Evolutionary conservation across 2,329 filamentous ascomycete genomes (phyloP), one percentile per base, ranked within the genome.

Genomic region (Purpureocillium takamizusanense): DNA sequence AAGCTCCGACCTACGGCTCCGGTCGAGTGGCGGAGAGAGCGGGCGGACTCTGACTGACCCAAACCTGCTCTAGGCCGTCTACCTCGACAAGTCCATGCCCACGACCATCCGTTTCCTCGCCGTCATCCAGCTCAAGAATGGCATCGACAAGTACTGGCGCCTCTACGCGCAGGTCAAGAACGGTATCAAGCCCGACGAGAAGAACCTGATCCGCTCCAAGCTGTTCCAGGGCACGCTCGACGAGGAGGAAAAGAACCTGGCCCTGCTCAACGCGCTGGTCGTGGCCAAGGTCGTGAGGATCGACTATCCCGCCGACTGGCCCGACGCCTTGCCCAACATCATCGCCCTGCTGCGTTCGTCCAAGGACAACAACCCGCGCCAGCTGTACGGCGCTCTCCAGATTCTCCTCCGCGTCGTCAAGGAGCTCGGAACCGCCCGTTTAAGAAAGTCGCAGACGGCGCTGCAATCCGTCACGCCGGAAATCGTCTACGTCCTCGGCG

Each of bases 81-180:
- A 89, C 57, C 73, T 95, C 46, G 85, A 95, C 63, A 79, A 78
- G 44, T 78, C 78, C 2, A 67, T 94, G 1, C 84, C 86, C 1
- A 63, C 77, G 41, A 81, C 94, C 52, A 76, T 90, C 38, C 84
- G 92, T 44, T 88, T 94, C 53, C 79, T 95, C 10, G 85, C 90
- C 39, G 78, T 97, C 41, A 95, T 97, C 49, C 86, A 95, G 56
- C 72, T 98, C 38, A 97, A 97, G 59, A 95, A 97, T 59, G 92
- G 89, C 39, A 89, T 97, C 60, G 90, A 97, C 57, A 88, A 83
- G 56, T 87, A 88, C 61, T 98, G 92, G 92, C 76, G 92, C 12
- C 49, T 63, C n/a, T 55, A 86, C 72, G 56, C 64, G 27, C 49
- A 62, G 41, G 36, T 57, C 21, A 70, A 67, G 56, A 85, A 84